Evolutionary conservation across 2,329 filamentous ascomycete species (phyloP).

Genomic region (Tolypocladium inflatum): DNA sequence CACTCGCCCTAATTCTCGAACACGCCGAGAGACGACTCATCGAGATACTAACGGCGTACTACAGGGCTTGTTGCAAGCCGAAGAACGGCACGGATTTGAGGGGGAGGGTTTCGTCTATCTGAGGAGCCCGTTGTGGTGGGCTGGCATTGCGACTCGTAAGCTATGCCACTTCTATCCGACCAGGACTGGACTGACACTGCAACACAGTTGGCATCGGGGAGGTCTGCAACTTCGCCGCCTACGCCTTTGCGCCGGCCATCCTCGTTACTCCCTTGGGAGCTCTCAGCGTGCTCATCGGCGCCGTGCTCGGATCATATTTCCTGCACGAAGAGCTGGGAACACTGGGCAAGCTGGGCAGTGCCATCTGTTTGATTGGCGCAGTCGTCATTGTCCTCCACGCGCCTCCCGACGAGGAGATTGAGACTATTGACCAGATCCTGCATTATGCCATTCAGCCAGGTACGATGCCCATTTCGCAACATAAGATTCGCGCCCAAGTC

Average conservation of each 20-base stretch:
- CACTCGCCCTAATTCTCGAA: background rate
- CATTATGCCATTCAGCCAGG: conserved; percentile 85
- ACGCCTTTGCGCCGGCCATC: conserved; percentile 97
- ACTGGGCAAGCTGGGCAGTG: conserved; percentile 87
- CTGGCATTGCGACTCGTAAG: conserved; percentile 80
- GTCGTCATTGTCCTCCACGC: conserved; percentile 97
- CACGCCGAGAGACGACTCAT: background rate
- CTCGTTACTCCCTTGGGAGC: conserved; percentile 92
- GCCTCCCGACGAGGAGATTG: conserved; percentile 83
- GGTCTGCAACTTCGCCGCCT: conserved; percentile 94
- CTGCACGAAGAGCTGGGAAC: conserved; percentile 83
- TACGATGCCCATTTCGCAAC: conserved; percentile 32
- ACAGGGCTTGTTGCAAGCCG: conserved; percentile 82
- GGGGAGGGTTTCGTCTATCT: conserved; percentile 94
- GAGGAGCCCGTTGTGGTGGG: conserved; percentile 96
- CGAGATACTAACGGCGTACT: background rate
- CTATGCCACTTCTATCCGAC: background rate
- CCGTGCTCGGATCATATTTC: conserved; percentile 91
- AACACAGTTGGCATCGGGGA: conserved; percentile 77
- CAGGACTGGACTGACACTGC: conserved; percentile 10
- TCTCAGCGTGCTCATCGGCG: conserved; percentile 87
- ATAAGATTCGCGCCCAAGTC: background rate
- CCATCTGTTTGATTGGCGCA: conserved; percentile 89
- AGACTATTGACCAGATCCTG: conserved; percentile 86
- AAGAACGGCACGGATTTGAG: conserved; percentile 88